A percentile compares a stretch with the other conserved stretches of the same genome.
Evolutionary conservation across 2,329 filamentous ascomycete species (phyloP).

Genomic region (Hymenoscyphus salicellus): DNA sequence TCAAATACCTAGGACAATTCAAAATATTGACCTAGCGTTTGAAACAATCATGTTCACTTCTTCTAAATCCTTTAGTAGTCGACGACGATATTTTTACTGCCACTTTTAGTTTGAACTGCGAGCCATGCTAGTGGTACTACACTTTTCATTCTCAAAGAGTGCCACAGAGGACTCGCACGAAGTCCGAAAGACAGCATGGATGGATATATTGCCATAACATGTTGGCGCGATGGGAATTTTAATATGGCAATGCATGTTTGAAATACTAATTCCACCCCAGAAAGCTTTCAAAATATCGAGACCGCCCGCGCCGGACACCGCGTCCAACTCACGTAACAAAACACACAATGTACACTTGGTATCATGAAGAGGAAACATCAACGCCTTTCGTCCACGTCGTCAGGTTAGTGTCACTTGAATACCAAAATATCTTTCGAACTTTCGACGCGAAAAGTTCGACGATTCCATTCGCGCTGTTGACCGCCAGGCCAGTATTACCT

Average conservation of each 20-base stretch:
- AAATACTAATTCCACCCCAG: not conserved
- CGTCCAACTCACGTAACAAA: not conserved
- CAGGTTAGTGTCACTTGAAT: constrained; percentile 1
- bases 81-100: too few species aligned
- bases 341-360: not conserved
- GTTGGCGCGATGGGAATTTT: not conserved
- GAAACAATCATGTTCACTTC: too few species aligned
- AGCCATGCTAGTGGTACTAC: too few species aligned
- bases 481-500: constrained; percentile 9
- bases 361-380: constrained; percentile 2
- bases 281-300: not conserved
- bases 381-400: constrained; percentile 9
- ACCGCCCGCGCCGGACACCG: not conserved
- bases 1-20: too few species aligned
- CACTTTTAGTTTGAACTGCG: too few species aligned
- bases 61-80: too few species aligned
- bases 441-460: constrained; percentile 12
- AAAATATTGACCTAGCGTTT: too few species aligned
- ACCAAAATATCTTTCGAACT: constrained; percentile 8
- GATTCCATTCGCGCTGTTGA: constrained; percentile 6
- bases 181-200: not conserved
- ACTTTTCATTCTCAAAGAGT: not conserved
- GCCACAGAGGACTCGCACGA: not conserved
- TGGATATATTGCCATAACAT: too few species aligned
- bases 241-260: not conserved